Base-by-base conservation (phyloP, 1,284 basidiomycete genomes). In the Melampsora larici-populina region DNA sequence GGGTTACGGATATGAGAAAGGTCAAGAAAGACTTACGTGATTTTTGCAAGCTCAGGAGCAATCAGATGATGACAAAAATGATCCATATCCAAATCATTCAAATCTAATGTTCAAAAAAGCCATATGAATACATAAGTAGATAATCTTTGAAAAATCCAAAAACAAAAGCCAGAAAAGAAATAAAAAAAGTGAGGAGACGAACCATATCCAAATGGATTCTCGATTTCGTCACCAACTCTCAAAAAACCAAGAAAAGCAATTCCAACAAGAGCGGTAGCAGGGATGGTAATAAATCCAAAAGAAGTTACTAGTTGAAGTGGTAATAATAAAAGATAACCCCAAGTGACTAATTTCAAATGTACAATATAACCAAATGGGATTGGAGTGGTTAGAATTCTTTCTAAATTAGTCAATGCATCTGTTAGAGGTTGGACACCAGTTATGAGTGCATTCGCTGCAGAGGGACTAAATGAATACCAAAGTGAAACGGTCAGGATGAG, bases 151-250 rank as follows among this genome's bases (percentile, higher is more conserved):
- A n/a, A n/a, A n/a, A n/a, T n/a, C n/a, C n/a, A n/a, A n/a, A n/a
- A n/a, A n/a, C n/a, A n/a, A n/a, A n/a, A n/a, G n/a, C n/a, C n/a
- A n/a, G n/a, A n/a, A n/a, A n/a, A 31, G 24, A 26, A 13, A 26
- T 18, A 13, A 33, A 46, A 60, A 26, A 48, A 55, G n/a, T n/a
- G n/a, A n/a, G 9, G n/a, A 2, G 36, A 40, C 63, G 24, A 1
- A 75, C 73, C 73, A 48, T 77, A 77, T 69, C 74, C 74, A 64
- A 77, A 77, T 8, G 74, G 74, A 33, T 77, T 77, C 40, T 77
- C 74, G 48, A 77, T 77, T 29, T 77, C 74, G 51, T 77, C 66
- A 21, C 66, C 74, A 26, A 77, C 67, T 51, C 36, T 26, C 48
- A 77, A 64, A 33, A 77, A 70, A 6, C 74, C 74, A 13, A 77